Evolutionary conservation across 2,329 filamentous ascomycete genomes (phyloP), one percentile per base, ranked within the genome.

Genomic region (Exophiala sp.): DNA sequence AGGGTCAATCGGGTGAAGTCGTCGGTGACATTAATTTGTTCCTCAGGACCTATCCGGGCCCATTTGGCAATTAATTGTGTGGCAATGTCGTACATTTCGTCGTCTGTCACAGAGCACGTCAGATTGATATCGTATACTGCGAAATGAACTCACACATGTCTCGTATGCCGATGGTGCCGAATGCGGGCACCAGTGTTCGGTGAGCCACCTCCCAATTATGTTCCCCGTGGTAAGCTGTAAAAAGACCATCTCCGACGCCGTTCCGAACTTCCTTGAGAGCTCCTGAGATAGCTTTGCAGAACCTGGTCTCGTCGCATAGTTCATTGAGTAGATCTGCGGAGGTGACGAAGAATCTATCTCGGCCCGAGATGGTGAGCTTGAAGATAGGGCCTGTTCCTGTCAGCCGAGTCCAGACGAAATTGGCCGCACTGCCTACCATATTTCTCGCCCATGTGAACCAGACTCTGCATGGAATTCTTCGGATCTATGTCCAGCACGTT

Each of bases 1-100:
- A 91, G 77, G 0, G 87, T 83, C 32, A 90, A 72, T n/a, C 86
- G 79, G 2, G 86, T 88, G 58, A 88, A 88, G 67, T 89, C 85
- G 14, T 86, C 83, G 0, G 81, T 78, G 0, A 81, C 80, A 41
- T 76, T 72, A 54, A 91, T 86, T 8, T 78, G 72, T 41, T 76
- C 67, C 1, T 74, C 67, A 1, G 81, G 71, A 0, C 87, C 87
- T 60, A 72, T 66, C 16, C 74, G 68, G 10, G 70, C 72, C 71
- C 71, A 74, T 62, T 73, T 74, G 59, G 71, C 65, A 14, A 70
- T 64, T 34, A 74, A 63, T 44, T 74, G 71, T 5, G 64, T 65
- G 1, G 68, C 68, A 45, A 73, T 70, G 47, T 72, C 71, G 42
- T 58, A 55, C 59, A 60, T 60, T 42, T 58, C 55, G 14, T 52